phyloP scores from a whole-genome alignment of 1,284 basidiomycete species.

The Acaromyces ingoldii region DNA sequence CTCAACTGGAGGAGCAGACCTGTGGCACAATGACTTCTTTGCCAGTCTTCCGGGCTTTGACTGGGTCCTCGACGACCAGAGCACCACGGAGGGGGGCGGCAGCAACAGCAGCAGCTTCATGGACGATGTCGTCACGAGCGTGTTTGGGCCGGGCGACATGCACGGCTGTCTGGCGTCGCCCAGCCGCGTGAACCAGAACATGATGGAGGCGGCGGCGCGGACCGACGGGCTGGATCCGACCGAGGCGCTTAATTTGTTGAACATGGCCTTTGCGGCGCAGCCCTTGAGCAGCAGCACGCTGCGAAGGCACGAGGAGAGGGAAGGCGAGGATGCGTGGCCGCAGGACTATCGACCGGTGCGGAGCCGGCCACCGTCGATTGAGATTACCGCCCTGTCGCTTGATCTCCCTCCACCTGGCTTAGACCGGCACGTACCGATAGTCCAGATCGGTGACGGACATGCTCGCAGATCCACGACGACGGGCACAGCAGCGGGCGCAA shows the following conservation, averaged over 20 bases:
- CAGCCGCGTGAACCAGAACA: too few relatives aligned
- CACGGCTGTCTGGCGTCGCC: too few relatives aligned
- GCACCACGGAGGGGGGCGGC: background rate
- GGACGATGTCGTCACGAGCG: too few relatives aligned
- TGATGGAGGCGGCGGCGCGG: too few relatives aligned
- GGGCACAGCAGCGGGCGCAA: background rate
- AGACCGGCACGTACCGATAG: conserved; percentile 3
- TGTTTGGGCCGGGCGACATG: too few relatives aligned
- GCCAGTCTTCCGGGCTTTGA: too few relatives aligned
- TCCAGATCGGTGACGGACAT: conserved; percentile 9
- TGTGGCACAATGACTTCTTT: too few relatives aligned
- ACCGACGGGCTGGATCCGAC: conserved; percentile 7
- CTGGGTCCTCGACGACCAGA: background rate
- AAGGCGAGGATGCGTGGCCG: conserved; percentile 9
- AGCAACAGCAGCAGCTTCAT: background rate
- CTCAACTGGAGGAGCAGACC: too few relatives aligned
- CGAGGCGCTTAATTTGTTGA: conserved; percentile 12
- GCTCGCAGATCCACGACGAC: background rate
- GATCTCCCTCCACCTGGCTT: background rate
- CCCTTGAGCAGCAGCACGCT: background rate
- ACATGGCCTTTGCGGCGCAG: conserved; percentile 11
- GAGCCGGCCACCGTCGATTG: conserved; percentile 10
- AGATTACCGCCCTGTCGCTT: conserved; percentile 5
- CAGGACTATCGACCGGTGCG: conserved; percentile 10
- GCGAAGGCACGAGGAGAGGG: conserved; percentile 1